Evolutionary conservation across 495 filamentous ascomycete species (phyloP), one percentile per base, ranked within the genome.

Genomic region (Penicillium arizonense): DNA sequence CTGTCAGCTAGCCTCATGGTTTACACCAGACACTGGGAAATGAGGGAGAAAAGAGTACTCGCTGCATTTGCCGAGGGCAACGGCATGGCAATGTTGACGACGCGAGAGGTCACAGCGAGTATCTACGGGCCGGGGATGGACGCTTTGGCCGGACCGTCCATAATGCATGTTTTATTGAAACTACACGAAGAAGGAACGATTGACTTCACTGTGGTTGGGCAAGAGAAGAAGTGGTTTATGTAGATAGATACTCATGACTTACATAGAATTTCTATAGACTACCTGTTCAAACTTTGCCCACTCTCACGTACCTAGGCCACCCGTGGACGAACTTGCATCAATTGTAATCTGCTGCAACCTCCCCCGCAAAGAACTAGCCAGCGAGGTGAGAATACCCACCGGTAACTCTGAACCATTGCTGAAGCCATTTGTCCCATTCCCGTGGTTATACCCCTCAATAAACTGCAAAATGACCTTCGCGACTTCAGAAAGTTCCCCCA

Each of bases 121-220:
- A 30, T 50, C 20, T 50, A 50, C 7, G 48, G 48, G 1, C 5
- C 20, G 0, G 37, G 20, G 18, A 73, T 77, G 4, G 47, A 59
- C 12, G 41, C 54, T 7, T 68, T 80, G 28, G 60, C 76, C 46
- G 76, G 76, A 53, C 78, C 78, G 1, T 80, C 81, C 44, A 74
- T 71, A 20, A 59, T 64, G 0, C 74, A 82, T 51, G 67, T 79
- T 4, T 48, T 81, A 45, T 42, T 69, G 18, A 82, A 81, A 59
- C 55, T 82, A 47, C 70, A 74, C 4, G 75, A 71, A 16, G 79
- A 82, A 50, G 61, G 72, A 1, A 75, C 70, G 36, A 73, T 82
- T 16, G 77, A 61, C 3, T 80, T 81, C 58, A 63, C 72, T 55
- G 44, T 76, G 11, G 43, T 59, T 33, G 58, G 56, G 2, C 68